A percentile compares a stretch with the other conserved stretches of the same genome.
Evolutionary conservation across 1,284 basidiomycete species (phyloP).

Genomic region (Heimioporus punctisporus): DNA sequence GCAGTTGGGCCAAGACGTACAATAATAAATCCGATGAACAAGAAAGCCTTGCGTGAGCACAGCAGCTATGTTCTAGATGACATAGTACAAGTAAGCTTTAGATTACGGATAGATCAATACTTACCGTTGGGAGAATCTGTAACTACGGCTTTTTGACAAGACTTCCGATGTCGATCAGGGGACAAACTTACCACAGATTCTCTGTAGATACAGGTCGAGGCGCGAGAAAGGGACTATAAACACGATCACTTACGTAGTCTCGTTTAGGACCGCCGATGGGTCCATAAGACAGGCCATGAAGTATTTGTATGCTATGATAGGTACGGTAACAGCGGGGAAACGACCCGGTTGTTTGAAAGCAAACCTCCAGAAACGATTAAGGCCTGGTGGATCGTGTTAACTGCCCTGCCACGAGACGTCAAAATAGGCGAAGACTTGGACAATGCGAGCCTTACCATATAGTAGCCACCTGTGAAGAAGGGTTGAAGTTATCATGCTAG

Average conservation of each 20-base stretch:
- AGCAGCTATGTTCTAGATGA: background rate
- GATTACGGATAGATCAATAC: background rate
- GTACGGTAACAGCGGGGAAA: background rate
- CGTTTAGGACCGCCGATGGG: background rate
- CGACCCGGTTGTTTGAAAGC: background rate
- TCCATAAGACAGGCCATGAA: background rate
- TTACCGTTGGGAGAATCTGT: background rate
- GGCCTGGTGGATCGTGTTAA: conserved; percentile 2
- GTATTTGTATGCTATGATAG: background rate
- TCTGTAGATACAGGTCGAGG: background rate
- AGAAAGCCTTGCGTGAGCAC: background rate
- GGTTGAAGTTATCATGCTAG: background rate
- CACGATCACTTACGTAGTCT: background rate
- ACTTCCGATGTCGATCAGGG: background rate
- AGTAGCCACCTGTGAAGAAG: conserved; percentile 1
- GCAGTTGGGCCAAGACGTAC: background rate
- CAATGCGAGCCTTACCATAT: conserved; percentile 1
- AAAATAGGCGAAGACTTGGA: too few relatives aligned
- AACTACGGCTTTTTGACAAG: background rate
- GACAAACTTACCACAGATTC: conserved; percentile 3
- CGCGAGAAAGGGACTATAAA: background rate
- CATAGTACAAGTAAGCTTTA: background rate
- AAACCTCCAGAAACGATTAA: background rate
- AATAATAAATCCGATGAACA: background rate
- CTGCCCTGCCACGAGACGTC: background rate